Percentiles rank a stretch among this genome's conserved stretches.
Evolutionary conservation across 495 filamentous ascomycete genomes (phyloP).

Genomic region (Choiromyces venosus): DNA sequence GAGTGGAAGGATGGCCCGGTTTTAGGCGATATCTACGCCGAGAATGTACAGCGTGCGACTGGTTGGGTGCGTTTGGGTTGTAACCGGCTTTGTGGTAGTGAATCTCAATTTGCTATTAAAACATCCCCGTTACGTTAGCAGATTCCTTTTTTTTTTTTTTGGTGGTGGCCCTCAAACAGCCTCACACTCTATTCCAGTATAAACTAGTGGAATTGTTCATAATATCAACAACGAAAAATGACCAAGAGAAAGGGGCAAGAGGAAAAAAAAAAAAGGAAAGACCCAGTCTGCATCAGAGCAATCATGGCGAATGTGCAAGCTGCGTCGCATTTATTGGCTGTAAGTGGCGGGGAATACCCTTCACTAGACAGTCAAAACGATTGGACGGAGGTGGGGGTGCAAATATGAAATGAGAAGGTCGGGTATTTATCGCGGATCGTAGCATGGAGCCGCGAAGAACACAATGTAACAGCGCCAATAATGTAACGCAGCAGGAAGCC

Average conservation of each 20-base stretch:
- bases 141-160: neutral
- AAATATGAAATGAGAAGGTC: constrained; percentile 6
- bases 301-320: neutral
- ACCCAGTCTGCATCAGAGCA: neutral
- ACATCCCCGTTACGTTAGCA: constrained; percentile 23
- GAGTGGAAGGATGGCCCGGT: constrained; percentile 54
- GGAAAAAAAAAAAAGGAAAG: neutral
- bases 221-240: neutral
- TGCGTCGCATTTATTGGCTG: neutral
- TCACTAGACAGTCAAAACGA: neutral
- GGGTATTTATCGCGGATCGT: constrained; percentile 25
- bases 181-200: neutral
- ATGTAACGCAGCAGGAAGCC: constrained; percentile 10
- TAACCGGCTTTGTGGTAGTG: constrained; percentile 74
- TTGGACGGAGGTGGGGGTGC: constrained; percentile 2
- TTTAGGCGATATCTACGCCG: constrained; percentile 79
- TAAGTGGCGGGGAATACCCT: constrained; percentile 1
- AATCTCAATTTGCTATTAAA: constrained; percentile 65
- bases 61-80: constrained; percentile 60
- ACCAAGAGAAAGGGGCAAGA: neutral
- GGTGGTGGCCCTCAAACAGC: neutral
- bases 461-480: constrained; percentile 13
- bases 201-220: neutral
- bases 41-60: constrained; percentile 56
- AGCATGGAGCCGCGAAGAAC: constrained; percentile 16